Conservation (phyloP, 1,284 basidiomycete genomes). For the Tilletia horrida region DNA sequence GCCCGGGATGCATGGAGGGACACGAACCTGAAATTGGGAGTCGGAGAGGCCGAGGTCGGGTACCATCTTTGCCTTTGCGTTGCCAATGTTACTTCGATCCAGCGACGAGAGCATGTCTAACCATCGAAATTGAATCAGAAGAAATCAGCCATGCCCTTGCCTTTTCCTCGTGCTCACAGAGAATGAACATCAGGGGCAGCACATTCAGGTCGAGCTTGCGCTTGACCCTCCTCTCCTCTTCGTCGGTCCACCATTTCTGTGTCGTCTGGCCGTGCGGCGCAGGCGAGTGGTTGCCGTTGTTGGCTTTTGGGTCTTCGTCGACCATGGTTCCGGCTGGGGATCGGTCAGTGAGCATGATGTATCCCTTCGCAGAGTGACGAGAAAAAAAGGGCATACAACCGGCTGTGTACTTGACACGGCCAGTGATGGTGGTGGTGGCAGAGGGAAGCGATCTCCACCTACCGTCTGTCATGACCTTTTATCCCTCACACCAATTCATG, state of each 20-base stretch:
- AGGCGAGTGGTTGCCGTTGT: background rate
- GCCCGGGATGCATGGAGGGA: background rate
- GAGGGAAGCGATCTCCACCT: too few relatives aligned
- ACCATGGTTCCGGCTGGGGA: too few relatives aligned
- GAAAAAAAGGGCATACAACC: too few relatives aligned
- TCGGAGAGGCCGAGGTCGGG: conserved; percentile 34
- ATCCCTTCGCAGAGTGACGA: too few relatives aligned
- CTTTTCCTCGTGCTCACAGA: conserved; percentile 10
- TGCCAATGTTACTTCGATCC: conserved; percentile 39
- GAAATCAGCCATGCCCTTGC: background rate
- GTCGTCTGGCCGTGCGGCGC: background rate
- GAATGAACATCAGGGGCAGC: conserved; percentile 21
- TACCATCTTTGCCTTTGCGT: conserved; percentile 45
- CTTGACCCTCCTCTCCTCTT: conserved; percentile 32
- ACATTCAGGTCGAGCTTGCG: conserved; percentile 39
- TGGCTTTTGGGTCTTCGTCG: too few relatives aligned
- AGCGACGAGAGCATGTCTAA: conserved; percentile 30
- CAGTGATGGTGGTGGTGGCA: background rate
- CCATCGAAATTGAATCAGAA: background rate
- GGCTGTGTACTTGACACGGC: background rate
- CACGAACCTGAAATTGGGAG: conserved; percentile 29
- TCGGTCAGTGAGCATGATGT: too few relatives aligned
- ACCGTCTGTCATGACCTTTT: too few relatives aligned
- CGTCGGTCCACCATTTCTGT: conserved; percentile 39
- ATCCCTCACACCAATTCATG: too few relatives aligned